phyloP scores from a whole-genome alignment of 148 eudicot species.

The Gaultheria prostrata region DNA sequence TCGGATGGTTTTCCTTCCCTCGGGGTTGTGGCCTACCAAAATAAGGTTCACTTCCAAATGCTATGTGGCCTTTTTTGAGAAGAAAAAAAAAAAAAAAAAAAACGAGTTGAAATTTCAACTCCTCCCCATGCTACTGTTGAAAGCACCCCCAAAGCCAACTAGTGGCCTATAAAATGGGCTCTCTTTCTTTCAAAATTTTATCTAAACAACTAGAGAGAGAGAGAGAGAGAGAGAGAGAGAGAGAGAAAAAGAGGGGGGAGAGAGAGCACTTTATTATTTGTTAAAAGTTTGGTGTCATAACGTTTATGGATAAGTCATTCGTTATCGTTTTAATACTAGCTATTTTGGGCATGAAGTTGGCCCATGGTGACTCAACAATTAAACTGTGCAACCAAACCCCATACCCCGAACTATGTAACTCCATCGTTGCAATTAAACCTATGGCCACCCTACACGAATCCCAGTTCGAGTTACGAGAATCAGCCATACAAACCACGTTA shows the following conservation, averaged over 20 bases:
- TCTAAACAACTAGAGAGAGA: not conserved
- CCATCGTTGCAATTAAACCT: slow-evolving; percentile 12
- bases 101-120: not conserved
- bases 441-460: slow-evolving; percentile 16
- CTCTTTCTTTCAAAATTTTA: not conserved
- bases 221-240: not conserved
- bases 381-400: slow-evolving; percentile 43
- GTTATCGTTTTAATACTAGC: not conserved
- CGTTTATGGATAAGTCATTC: not conserved
- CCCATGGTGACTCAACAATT: slow-evolving; percentile 27
- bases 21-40: too few relatives aligned
- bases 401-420: slow-evolving; percentile 40
- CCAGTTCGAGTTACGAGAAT: slow-evolving; percentile 21
- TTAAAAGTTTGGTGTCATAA: not conserved
- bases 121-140: not conserved
- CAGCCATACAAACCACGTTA: slow-evolving; percentile 30
- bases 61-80: too few relatives aligned
- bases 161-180: slow-evolving; percentile 6
- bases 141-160: not conserved
- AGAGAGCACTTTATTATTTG: not conserved
- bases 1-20: too few relatives aligned
- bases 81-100: too few relatives aligned
- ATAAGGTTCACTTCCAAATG: too few relatives aligned
- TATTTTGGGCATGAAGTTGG: not conserved
- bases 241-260: not conserved